Percentiles rank a stretch among this genome's conserved stretches.
Conservation (phyloP, 2,329 filamentous ascomycete genomes). For the Bipolaris oryzae region DNA sequence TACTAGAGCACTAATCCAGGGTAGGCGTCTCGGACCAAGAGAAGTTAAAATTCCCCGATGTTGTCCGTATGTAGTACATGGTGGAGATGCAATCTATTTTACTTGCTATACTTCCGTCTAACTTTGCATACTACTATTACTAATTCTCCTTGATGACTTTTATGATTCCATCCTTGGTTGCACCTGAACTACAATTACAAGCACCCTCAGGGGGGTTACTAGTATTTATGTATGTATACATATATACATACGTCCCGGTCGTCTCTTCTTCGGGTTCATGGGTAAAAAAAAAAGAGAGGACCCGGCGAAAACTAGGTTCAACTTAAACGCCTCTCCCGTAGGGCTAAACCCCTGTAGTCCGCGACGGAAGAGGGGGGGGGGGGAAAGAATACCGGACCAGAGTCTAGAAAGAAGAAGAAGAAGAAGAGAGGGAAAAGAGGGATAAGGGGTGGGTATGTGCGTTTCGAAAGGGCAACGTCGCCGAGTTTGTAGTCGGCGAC, state of each 20-base stretch:
- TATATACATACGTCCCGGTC: background rate
- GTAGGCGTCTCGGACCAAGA: slow-evolving; percentile 31
- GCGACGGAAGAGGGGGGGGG: background rate
- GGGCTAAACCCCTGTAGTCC: background rate
- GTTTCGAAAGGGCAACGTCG: slow-evolving; percentile 10
- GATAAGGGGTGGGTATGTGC: too few relatives aligned
- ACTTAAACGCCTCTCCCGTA: slow-evolving; percentile 17
- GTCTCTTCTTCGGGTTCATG: too few relatives aligned
- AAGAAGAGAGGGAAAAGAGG: background rate
- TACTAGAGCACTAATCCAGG: slow-evolving; percentile 22
- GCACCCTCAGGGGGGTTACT: background rate
- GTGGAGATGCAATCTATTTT: too few relatives aligned
- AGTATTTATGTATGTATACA: background rate
- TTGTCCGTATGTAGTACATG: slow-evolving; percentile 6
- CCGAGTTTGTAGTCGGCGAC: slow-evolving; percentile 28
- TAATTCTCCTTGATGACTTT: background rate
- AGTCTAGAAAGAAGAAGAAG: background rate
- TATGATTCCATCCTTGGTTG: background rate
- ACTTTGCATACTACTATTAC: background rate
- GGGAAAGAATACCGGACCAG: background rate
- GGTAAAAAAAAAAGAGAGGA: too few relatives aligned
- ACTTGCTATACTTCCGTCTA: background rate
- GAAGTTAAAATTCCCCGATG: slow-evolving; percentile 11
- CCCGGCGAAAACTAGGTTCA: too few relatives aligned
- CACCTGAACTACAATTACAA: background rate